Base-by-base conservation (phyloP, 495 filamentous ascomycete genomes). In the Aspergillus leporis region DNA sequence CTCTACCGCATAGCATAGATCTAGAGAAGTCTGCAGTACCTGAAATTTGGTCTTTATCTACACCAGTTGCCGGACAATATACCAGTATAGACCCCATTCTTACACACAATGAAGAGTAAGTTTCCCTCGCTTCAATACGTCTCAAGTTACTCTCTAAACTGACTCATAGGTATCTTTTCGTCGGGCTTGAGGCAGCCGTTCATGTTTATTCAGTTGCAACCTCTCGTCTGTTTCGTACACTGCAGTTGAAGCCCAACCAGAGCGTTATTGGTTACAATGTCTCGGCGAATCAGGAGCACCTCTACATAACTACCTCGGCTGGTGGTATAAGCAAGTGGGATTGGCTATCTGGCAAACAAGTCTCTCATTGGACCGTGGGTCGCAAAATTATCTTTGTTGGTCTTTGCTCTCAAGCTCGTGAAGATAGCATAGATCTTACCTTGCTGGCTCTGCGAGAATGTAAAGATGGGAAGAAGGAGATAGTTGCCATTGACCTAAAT, bases 171-270 rank as follows among this genome's bases (percentile, higher is more conserved):
- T 81, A 87, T 74, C 66, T 97, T 23, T 81, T 97, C 30, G 63
- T 95, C 41, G 85, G 82, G 4, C 82, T 82, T 41, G 68, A 74
- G 9, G 79, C 75, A 10, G 83, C 88, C 4, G 79, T 98, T 52
- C 87, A 90, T 65, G 81, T 98, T 16, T 95, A 92, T 72, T 89
- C 92, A 0, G 85, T 89, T 34, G 76, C 85, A 34, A 91, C 89
- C 46, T 96, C 93, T 5, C 83, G 94, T 32, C 83, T 93, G 10
- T 71, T 90, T 32, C 87, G 90, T 46, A 83, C 85, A 16, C 66
- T 86, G 13, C 69, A 74, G 32, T 60, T 77, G 49, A 63, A 72
- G 21, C 53, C 67, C 19, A 64, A 61, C 8, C 68, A 76, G 12
- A 64, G 62, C 9, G 67, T 88, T 4, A 66, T 78, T 28, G 79